Percentiles rank a stretch among this genome's conserved stretches.
phyloP scores from a whole-genome alignment of 192 early-diverging fungal species.

The Irineochytrium annulatum region DNA sequence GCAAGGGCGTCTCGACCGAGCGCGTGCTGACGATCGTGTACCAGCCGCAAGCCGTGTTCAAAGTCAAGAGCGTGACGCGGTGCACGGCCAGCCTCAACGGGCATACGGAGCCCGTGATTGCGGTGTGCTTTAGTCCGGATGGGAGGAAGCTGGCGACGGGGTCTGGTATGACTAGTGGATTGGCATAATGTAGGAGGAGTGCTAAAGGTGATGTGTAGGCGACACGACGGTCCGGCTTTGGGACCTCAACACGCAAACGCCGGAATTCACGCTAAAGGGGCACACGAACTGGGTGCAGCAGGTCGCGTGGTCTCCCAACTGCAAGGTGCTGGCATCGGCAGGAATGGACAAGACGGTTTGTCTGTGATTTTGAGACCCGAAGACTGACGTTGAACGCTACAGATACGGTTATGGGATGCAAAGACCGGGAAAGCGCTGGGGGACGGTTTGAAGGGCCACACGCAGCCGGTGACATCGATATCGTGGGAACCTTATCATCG shows the following conservation, averaged over 20 bases:
- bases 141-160: constrained; percentile 89
- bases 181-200: no score
- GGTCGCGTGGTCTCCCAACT: constrained; percentile 92
- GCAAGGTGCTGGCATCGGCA: constrained; percentile 77
- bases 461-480: constrained; percentile 83
- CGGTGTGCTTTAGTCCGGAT: constrained; percentile 85
- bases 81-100: constrained; percentile 84
- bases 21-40: constrained; percentile 87
- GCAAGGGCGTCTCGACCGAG: constrained; percentile 77
- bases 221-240: constrained; percentile 94
- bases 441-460: constrained; percentile 75
- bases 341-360: constrained; percentile 87
- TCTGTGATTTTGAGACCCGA: constrained; percentile 1
- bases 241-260: constrained; percentile 97
- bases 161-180: constrained; percentile 63
- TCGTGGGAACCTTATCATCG: constrained; percentile 92
- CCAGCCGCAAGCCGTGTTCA: constrained; percentile 93
- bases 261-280: constrained; percentile 71
- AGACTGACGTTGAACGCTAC: background rate
- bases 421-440: constrained; percentile 76
- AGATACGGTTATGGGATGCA: constrained; percentile 82
- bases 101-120: constrained; percentile 92
- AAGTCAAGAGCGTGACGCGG: constrained; percentile 86
- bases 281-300: constrained; percentile 56
- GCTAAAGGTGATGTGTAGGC: no score